Evolutionary conservation across 306 rosid genomes (phyloP).

Genomic region (Sicyos baderoa): DNA sequence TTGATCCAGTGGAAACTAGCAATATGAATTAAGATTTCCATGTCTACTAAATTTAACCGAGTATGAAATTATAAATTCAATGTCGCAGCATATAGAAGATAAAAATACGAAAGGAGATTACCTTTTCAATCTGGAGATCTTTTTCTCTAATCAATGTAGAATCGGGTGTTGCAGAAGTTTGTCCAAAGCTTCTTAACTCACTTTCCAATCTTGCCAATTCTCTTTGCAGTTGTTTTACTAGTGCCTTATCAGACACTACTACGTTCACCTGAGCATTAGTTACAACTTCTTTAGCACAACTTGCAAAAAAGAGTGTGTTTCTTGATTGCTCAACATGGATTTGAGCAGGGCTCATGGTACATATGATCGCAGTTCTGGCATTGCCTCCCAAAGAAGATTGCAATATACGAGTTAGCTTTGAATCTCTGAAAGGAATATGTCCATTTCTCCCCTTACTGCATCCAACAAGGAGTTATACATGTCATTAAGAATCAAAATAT

Average conservation of each 20-base stretch:
- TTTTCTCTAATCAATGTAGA: conserved; percentile 60
- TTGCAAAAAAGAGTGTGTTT: conserved; percentile 96
- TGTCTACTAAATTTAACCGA: not conserved
- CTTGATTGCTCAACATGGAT: conserved; percentile 88
- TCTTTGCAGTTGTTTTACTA: conserved; percentile 83
- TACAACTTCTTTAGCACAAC: conserved; percentile 91
- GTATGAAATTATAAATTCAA: not conserved
- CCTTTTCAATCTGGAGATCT: conserved; percentile 81
- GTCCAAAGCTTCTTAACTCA: conserved; percentile 53
- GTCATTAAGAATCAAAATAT: conserved; percentile 6
- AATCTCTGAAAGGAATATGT: conserved; percentile 95
- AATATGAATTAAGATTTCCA: too few species aligned
- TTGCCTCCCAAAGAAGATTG: conserved; percentile 98
- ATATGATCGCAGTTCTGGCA: conserved; percentile 91
- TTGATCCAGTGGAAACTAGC: too few species aligned
- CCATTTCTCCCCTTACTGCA: conserved; percentile 98
- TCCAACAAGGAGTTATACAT: conserved; percentile 20
- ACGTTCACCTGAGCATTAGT: conserved; percentile 89
- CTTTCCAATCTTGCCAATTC: conserved; percentile 76
- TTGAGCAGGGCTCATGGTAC: conserved; percentile 96
- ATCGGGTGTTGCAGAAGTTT: conserved; percentile 33
- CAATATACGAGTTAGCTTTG: conserved; percentile 94
- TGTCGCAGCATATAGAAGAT: not conserved
- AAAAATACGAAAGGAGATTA: conserved; percentile 14
- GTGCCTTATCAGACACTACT: conserved; percentile 86